These are phyloP conservation scores for Aspergillus homomorphus DNA, from an alignment of 495 filamentous ascomycete species.

Conservation along the genomic window DNA sequence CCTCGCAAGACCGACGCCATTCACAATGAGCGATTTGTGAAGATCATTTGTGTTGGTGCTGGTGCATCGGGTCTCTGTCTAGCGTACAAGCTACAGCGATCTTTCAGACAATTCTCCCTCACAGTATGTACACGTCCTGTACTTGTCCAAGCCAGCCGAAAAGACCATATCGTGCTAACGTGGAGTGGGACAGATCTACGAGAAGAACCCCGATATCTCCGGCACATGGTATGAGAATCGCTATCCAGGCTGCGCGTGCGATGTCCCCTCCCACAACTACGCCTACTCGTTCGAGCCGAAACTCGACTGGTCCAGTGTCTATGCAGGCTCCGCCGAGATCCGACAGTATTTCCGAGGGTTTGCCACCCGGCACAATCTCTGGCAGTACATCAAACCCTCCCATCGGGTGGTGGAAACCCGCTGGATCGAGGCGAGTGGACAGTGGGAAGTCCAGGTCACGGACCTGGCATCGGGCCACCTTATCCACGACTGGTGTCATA, in stretches of 20 bases:
- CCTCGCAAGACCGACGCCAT: background rate
- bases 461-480: background rate
- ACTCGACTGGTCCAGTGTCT: slow-evolving; percentile 7
- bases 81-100: slow-evolving; percentile 8
- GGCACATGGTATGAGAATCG: slow-evolving; percentile 61
- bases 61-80: slow-evolving; percentile 6
- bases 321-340: background rate
- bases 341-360: slow-evolving; percentile 4
- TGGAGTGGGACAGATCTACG: too few relatives aligned
- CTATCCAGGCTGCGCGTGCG: slow-evolving; percentile 56
- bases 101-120: background rate
- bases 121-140: background rate
- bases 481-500: slow-evolving; percentile 3
- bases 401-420: slow-evolving; percentile 4
- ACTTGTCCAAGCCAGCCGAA: too few relatives aligned
- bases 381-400: background rate
- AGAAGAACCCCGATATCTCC: slow-evolving; percentile 44
- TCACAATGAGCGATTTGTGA: slow-evolving; percentile 5
- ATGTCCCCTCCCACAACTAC: slow-evolving; percentile 25
- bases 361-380: background rate
- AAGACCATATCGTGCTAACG: too few relatives aligned
- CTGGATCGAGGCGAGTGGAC: slow-evolving; percentile 4
- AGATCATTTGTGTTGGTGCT: slow-evolving; percentile 4
- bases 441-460: slow-evolving; percentile 3
- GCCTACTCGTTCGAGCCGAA: slow-evolving; percentile 8